Base-by-base conservation (phyloP, 306 rosid genomes). In the Ammopiptanthus mongolicus region DNA sequence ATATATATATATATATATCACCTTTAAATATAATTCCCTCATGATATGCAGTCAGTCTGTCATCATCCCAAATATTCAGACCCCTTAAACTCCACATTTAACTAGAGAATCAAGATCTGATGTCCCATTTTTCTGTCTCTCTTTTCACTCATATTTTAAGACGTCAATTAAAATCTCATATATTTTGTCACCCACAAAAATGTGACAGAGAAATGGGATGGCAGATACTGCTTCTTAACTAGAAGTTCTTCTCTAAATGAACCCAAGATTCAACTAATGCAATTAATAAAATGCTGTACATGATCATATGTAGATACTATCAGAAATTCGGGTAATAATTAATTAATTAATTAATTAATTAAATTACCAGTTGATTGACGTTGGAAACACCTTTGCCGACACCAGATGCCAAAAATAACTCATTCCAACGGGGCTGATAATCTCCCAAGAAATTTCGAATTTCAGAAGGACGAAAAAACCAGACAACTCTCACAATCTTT, bases 381-480 rank as follows among this genome's bases (percentile, higher is more conserved):
- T 88, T 83, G 79, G 84, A 74, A 65, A 89, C 63, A 48, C 92
- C 96, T 18, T 1, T 15, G 14, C 84, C 93, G 5, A 34, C 33
- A 3, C 96, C 97, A 64, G 91, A 85, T 0, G 91, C 91, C 68
- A 91, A 79, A 71, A 91, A 83, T 62, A 91, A 58, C 83, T 91
- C 97, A 22, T 89, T 86, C 91, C 90, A 86, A 13, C 14, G 2
- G 0, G 96, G 91, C 21, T 52, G 37, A 18, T 59, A 73, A n/a
- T 41, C 64, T 46, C 74, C 80, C 28, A 86, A 15, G 36, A 46
- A 74, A n/a, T 56, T 3, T 0, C 86, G 75, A 59, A 91, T 70
- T 1, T 86, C 97, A 5, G 7, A 0, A 13, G 97, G 97, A 2
- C 96, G 92, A 22, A 83, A 12, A 65, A 89, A 83, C 90, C 91